A percentile compares a stretch with the other conserved stretches of the same genome.
Evolutionary conservation across 73 alveolate species (phyloP).

Genomic region (Paramecium biaurelia): DNA sequence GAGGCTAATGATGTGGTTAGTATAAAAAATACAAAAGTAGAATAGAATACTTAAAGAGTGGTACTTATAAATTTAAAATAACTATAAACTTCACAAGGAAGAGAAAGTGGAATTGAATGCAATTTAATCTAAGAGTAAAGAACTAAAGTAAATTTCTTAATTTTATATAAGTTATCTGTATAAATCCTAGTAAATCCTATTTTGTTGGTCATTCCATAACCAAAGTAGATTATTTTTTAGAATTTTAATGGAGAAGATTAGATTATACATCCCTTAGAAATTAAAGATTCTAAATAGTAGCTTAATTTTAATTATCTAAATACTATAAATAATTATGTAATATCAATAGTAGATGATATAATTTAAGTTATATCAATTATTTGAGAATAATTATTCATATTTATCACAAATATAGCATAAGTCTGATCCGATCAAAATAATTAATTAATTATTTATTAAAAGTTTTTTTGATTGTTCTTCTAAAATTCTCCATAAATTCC

Average conservation of each 20-base stretch:
- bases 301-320: neutral
- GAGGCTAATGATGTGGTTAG: neutral
- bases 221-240: neutral
- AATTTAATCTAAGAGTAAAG: slow-evolving; percentile 17
- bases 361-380: neutral
- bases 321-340: neutral
- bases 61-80: slow-evolving; percentile 11
- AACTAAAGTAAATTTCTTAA: neutral
- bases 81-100: slow-evolving; percentile 7
- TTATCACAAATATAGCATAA: neutral
- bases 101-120: slow-evolving; percentile 30
- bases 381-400: neutral
- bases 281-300: neutral
- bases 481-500: slow-evolving; percentile 35
- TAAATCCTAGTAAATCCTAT: slow-evolving; percentile 6
- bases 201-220: neutral
- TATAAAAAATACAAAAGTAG: neutral
- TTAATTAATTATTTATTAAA: neutral
- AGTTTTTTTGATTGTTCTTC: slow-evolving; percentile 20
- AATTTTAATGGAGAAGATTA: slow-evolving; percentile 35
- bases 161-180: neutral
- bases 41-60: neutral
- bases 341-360: neutral
- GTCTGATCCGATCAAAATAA: neutral
- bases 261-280: neutral